phyloP scores from a whole-genome alignment of 371 early-diverging fungal species.

The Mortierella sp. region DNA sequence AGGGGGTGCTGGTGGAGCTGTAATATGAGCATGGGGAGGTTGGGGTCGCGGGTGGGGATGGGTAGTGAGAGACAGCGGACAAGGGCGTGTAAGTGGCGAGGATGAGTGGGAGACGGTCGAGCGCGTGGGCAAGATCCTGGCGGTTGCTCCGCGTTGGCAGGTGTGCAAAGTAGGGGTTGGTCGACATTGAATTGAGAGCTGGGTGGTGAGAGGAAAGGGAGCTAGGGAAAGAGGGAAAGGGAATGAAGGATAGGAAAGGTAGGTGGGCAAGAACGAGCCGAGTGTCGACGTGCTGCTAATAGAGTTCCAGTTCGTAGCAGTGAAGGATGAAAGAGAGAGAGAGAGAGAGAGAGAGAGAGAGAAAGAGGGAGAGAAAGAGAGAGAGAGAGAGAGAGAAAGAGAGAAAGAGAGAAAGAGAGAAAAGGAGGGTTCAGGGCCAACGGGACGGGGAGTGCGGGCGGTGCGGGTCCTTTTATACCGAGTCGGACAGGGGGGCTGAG shows the following conservation, averaged over 20 bases:
- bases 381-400: background rate
- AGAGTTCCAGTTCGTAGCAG: background rate
- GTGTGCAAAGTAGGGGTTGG: slow-evolving; percentile 43
- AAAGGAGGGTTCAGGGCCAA: background rate
- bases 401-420: slow-evolving; percentile 2
- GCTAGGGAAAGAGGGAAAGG: background rate
- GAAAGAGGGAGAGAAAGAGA: background rate
- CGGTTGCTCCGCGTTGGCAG: slow-evolving; percentile 43
- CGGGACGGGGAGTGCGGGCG: background rate
- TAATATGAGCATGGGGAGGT: background rate
- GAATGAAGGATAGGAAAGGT: background rate
- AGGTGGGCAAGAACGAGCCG: background rate
- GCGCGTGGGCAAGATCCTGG: slow-evolving; percentile 46
- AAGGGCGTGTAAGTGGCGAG: slow-evolving; percentile 8
- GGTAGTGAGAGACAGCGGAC: no score
- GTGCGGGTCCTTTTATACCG: background rate
- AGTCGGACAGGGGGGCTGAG: no score
- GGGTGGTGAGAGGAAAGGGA: background rate
- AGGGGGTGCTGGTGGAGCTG: no score
- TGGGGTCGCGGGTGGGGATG: slow-evolving; percentile 8
- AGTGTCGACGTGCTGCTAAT: background rate
- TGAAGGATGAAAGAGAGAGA: background rate
- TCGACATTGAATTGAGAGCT: slow-evolving; percentile 16
- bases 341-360: background rate
- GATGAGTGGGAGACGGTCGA: slow-evolving; percentile 35